These are phyloP conservation scores for Cucurbita pepo DNA, from an alignment of 306 rosid genomes.

Conservation along the genomic window DNA sequence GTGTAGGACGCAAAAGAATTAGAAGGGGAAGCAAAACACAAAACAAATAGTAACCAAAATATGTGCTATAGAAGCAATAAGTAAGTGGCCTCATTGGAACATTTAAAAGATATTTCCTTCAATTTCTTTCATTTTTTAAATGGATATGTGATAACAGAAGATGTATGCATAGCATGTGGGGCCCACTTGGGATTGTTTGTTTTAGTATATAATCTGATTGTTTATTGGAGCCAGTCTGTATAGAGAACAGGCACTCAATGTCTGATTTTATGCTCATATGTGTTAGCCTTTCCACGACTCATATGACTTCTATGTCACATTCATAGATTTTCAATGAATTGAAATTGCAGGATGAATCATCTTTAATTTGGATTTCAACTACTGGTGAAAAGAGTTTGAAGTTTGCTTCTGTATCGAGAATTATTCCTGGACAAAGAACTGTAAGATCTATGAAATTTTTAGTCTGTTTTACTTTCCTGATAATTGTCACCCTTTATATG, in stretches of 20 bases:
- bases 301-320: not conserved
- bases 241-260: slow-evolving; percentile 5
- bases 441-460: slow-evolving; percentile 12
- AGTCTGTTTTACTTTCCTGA: not conserved
- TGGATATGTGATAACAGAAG: not conserved
- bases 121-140: not conserved
- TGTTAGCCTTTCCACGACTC: slow-evolving; percentile 1
- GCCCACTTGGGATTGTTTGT: not conserved
- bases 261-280: slow-evolving; percentile 5
- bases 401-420: slow-evolving; percentile 68
- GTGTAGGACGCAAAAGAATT: not conserved
- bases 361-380: slow-evolving; percentile 81
- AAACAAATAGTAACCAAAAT: not conserved
- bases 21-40: not conserved
- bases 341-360: slow-evolving; percentile 60
- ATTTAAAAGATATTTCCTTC: not conserved
- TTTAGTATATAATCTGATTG: not conserved
- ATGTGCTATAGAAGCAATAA: not conserved
- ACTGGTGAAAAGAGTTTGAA: slow-evolving; percentile 75
- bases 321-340: not conserved
- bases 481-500: not conserved
- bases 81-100: not conserved
- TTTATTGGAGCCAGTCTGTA: not conserved
- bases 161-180: not conserved
- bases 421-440: slow-evolving; percentile 92